Base-by-base conservation (phyloP, 2,329 filamentous ascomycete species). In the Neonectria ditissima region DNA sequence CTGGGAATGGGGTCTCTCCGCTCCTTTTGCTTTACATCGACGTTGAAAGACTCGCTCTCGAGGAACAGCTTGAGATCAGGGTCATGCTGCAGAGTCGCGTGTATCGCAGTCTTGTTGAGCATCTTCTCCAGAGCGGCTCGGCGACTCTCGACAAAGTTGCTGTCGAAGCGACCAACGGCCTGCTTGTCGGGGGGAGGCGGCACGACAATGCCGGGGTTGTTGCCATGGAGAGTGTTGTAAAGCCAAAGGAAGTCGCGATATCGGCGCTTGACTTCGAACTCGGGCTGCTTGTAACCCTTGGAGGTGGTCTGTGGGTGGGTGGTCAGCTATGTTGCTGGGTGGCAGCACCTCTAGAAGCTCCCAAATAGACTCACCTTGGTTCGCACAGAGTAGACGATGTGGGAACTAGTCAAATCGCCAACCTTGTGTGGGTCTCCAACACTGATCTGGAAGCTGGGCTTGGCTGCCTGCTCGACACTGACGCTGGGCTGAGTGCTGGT, bases 361-460 rank as follows among this genome's bases (percentile, higher is more conserved):
- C 13, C 3, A 2, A 1, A 14, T 39, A 14, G 28, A 55, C 71
- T 65, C 84, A 96, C 93, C 89, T 92, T 96, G 62, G 96, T 99
- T 74, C 92, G 88, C 68, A 99, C 96, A 73, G 93, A 93, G 81
- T 99, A 99, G 51, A 98, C 96, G 68, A 97, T 99, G 79, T 99
- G 96, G 67, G 94, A 97, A 79, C 92, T 97, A 9, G 96, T 97
- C 77, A 98, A 80, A 80, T 98, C 96, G 63, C 96, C 96, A 70
- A 99, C 95, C 82, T 98, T 99, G 81, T 97, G 94, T 59, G 96
- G 96, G 80, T 99, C 96, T 62, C 96, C 96, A 22, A 99, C 96
- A 3, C 87, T 89, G 73, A 99, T 98, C 53, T 92, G 84, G 79
- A 98, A 99, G 44, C 84, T 91, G 5, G 96, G 96, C 80, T 97